Base-by-base conservation (phyloP, 2,329 filamentous ascomycete species). In the Dothidotthia symphoricarpi region DNA sequence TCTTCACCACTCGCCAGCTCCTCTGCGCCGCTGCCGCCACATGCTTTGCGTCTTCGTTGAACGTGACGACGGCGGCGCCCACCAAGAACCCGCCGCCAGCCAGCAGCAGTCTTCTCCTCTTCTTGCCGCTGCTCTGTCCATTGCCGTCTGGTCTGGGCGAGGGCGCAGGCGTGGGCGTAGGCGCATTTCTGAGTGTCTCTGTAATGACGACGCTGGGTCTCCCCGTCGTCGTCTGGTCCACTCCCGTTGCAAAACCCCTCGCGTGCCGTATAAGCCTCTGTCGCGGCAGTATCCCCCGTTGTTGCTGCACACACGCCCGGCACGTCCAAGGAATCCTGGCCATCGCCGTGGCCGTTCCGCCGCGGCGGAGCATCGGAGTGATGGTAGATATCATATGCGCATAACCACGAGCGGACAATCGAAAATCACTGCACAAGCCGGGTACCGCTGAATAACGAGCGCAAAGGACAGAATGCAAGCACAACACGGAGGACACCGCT, bases 21-120 rank as follows among this genome's bases (percentile, higher is more conserved):
- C 91, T 78, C 69, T 88, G 83, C 2, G 79, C 79, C 9, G 87
- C 86, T 35, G 83, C 80, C 61, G 87, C 91, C 24, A 78, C 76
- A 70, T 87, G 82, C 65, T 84, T 86, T 49, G 88, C 81, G 51
- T 95, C 82, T 34, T 82, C 77, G 30, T 70, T 76, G 51, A 80
- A 73, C 8, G 73, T 70, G 32, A 80, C 62, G 5, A 69, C 69
- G 12, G 63, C 69, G 6, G 69, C 67, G 22, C 68, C 67, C 12
- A 75, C 33, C 10, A 37, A 54, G 11, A 57, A 31, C 27, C 53
- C 60, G 12, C 56, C 53, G 6, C 57, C 55, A 15, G 55, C 45
- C 19, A 65, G 32, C 13, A 57, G n/a, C 27, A 65, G 31, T 34
- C 55, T 43, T 34, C 56, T 51, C 39, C 57, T 45, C 25, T 51